Conservation (phyloP, 169 alveolate species). For the Plasmodium yoelii region DNA sequence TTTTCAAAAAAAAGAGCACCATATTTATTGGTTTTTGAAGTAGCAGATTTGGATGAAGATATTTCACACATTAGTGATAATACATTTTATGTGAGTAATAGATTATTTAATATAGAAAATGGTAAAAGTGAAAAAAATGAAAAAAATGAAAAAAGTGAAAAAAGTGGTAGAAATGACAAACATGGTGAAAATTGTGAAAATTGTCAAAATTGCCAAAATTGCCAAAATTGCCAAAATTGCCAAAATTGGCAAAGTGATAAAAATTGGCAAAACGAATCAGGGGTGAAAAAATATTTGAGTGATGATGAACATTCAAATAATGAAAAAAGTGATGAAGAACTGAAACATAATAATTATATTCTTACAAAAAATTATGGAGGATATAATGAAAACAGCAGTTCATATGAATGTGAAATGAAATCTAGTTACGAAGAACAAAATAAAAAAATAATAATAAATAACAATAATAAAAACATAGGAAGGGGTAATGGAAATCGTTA, state of each 20-base stretch:
- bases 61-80: slow-evolving; percentile 63
- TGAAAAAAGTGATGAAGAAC: not conserved
- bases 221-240: too few relatives aligned
- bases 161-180: too few relatives aligned
- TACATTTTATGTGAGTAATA: slow-evolving; percentile 45
- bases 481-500: not conserved
- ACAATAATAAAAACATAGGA: slow-evolving; percentile 7
- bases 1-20: slow-evolving; percentile 91
- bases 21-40: slow-evolving; percentile 88
- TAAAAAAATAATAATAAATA: slow-evolving; percentile 5
- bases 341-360: too few relatives aligned
- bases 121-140: too few relatives aligned
- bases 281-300: not conserved
- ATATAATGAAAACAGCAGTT: slow-evolving; percentile 23
- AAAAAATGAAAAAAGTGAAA: too few relatives aligned
- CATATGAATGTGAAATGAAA: slow-evolving; percentile 19
- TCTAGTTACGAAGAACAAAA: not conserved
- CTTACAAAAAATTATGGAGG: slow-evolving; percentile 7
- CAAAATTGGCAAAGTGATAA: too few relatives aligned
- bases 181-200: too few relatives aligned
- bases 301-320: not conserved
- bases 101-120: not conserved
- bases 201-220: too few relatives aligned
- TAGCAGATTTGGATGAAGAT: slow-evolving; percentile 92
- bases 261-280: too few relatives aligned